Evolutionary conservation across 2,329 filamentous ascomycete genomes (phyloP).

Genomic region (Diaporthe citri): DNA sequence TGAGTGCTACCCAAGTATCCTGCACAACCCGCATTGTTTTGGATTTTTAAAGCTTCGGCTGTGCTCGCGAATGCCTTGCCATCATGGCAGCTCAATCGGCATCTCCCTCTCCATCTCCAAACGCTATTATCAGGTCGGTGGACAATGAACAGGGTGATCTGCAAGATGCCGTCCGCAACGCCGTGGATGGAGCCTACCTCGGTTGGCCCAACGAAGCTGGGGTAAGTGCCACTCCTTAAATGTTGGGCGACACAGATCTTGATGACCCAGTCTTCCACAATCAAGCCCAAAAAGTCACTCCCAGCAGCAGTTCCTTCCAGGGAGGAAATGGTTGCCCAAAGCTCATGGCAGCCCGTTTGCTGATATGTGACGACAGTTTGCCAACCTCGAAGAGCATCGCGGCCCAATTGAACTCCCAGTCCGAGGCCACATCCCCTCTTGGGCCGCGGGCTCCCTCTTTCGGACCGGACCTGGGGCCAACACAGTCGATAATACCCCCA

Average conservation of each 20-base stretch:
- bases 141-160: conserved; percentile 31
- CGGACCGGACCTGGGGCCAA: conserved; percentile 79
- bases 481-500: conserved; percentile 62
- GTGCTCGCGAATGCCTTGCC: neutral
- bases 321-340: neutral
- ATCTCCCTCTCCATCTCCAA: too few species aligned
- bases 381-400: conserved; percentile 74
- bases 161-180: conserved; percentile 32
- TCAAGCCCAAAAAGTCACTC: neutral
- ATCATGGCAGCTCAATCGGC: neutral
- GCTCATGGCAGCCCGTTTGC: conserved; percentile 3
- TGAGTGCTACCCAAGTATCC: neutral
- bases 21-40: neutral
- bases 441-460: conserved; percentile 79
- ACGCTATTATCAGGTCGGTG: neutral
- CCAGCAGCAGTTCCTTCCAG: neutral
- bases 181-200: conserved; percentile 50
- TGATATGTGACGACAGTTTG: conserved; percentile 65
- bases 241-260: neutral
- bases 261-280: neutral
- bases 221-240: conserved; percentile 47
- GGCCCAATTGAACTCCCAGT: conserved; percentile 74
- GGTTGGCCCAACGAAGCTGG: conserved; percentile 64
- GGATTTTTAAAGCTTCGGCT: too few species aligned
- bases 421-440: conserved; percentile 76